Base-by-base conservation (phyloP, 2,329 filamentous ascomycete species). In the Ambrosiella beaveri region DNA sequence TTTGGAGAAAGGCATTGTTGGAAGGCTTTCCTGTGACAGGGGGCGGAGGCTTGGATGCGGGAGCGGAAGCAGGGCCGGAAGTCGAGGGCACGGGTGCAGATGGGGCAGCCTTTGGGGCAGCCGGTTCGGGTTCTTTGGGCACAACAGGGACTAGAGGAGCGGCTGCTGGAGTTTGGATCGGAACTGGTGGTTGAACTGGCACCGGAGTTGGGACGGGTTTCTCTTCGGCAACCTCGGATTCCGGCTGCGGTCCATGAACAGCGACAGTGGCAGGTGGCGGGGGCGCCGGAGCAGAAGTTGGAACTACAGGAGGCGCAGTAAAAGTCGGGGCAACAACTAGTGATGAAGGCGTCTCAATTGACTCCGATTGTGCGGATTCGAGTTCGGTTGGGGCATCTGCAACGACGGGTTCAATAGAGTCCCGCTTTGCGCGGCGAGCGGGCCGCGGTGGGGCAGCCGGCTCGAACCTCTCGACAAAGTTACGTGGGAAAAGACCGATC, bases 381-480 rank as follows among this genome's bases (percentile, higher is more conserved):
- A 64, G 63, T 55, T 62, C 27, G 27, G 27, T 27, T 27, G 27
- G 61, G 58, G 66, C 67, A 37, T 64, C 37, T 8, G 17, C 65
- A 36, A 68, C 65, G 19, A 67, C 65, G 58, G 70, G 68, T 35
- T 66, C 64, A 38, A 70, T 66, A 61, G 66, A 63, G 41, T 85
- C 81, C 67, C 81, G 86, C 74, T 85, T 90, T 56, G 78, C 72
- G 63, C 87, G 83, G 13, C 93, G 82, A 62, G 80, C 78, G 59
- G 93, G 93, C 60, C 93, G 82, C 61, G 90, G 88, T 61, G 93
- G 93, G 62, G 91, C 85, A 59, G 83, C 85, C 41, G 93, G 93
- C 69, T 97, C 91, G 71, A 88, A 94, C 72, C 85, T 88, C 71
- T 98, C 93, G 66, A 98, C 93, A 68, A 98, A 98, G 73, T 97